These are phyloP conservation scores for Tylopilus intermedius DNA, from an alignment of 768 basidiomycete species.

Conservation along the genomic window DNA sequence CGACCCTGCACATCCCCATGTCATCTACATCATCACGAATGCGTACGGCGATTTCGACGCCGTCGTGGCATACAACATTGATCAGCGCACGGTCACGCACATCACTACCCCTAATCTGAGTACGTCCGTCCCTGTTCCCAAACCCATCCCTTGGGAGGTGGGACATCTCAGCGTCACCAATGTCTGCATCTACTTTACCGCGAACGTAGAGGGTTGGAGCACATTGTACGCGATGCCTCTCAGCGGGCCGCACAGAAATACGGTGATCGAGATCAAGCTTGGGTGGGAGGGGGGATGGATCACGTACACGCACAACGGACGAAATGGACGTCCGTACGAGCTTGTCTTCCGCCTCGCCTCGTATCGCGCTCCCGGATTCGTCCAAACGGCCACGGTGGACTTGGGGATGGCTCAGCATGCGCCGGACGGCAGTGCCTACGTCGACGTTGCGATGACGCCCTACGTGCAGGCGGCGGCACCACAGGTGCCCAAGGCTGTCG, in stretches of 20 bases:
- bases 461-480: constrained; percentile 34
- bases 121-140: constrained; percentile 27
- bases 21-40: constrained; percentile 32
- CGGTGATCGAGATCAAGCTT: constrained; percentile 31
- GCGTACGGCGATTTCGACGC: constrained; percentile 38
- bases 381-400: constrained; percentile 29
- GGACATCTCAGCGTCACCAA: constrained; percentile 22
- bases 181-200: constrained; percentile 30
- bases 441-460: constrained; percentile 25
- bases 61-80: constrained; percentile 33
- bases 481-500: constrained; percentile 22
- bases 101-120: constrained; percentile 34
- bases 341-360: constrained; percentile 31
- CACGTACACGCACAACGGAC: constrained; percentile 27
- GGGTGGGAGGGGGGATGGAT: constrained; percentile 31
- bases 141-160: constrained; percentile 35
- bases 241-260: constrained; percentile 24
- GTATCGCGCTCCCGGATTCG: constrained; percentile 26
- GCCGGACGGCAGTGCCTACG: constrained; percentile 23
- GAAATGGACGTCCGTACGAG: constrained; percentile 32
- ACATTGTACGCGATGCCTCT: constrained; percentile 29
- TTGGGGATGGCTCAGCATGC: constrained; percentile 19
- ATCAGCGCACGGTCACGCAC: constrained; percentile 28
- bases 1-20: constrained; percentile 26
- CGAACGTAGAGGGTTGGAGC: constrained; percentile 39